Conservation (phyloP, 495 filamentous ascomycete genomes). For the Penicillium bovifimosum region DNA sequence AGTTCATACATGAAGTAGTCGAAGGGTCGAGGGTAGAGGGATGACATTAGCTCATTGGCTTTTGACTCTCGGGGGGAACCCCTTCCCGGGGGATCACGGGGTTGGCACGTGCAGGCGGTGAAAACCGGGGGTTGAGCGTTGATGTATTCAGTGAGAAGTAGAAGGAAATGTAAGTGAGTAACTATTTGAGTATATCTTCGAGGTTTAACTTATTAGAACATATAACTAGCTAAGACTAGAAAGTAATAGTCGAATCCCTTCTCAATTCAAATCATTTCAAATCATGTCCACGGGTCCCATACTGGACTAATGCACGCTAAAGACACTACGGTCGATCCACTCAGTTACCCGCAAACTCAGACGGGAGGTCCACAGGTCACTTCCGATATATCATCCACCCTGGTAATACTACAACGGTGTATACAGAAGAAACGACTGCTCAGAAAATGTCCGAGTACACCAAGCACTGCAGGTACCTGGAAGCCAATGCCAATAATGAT, state of each 20-base stretch:
- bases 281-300: background rate
- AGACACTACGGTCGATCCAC: background rate
- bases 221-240: too few relatives aligned
- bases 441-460: slow-evolving; percentile 19
- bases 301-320: background rate
- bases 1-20: background rate
- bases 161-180: too few relatives aligned
- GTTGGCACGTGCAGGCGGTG: slow-evolving; percentile 8
- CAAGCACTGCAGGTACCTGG: slow-evolving; percentile 19
- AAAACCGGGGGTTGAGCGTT: background rate
- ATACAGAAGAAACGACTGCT: slow-evolving; percentile 10
- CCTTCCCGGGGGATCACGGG: background rate
- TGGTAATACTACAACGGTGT: background rate
- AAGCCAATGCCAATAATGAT: slow-evolving; percentile 3
- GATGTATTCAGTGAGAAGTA: too few relatives aligned
- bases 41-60: background rate
- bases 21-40: background rate
- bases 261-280: background rate
- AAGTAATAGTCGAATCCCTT: too few relatives aligned
- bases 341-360: background rate
- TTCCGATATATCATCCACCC: background rate
- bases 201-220: too few relatives aligned
- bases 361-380: background rate
- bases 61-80: background rate
- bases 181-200: too few relatives aligned